phyloP scores from a whole-genome alignment of 2,329 filamentous ascomycete species.

The Mycosphaerella sp. region DNA sequence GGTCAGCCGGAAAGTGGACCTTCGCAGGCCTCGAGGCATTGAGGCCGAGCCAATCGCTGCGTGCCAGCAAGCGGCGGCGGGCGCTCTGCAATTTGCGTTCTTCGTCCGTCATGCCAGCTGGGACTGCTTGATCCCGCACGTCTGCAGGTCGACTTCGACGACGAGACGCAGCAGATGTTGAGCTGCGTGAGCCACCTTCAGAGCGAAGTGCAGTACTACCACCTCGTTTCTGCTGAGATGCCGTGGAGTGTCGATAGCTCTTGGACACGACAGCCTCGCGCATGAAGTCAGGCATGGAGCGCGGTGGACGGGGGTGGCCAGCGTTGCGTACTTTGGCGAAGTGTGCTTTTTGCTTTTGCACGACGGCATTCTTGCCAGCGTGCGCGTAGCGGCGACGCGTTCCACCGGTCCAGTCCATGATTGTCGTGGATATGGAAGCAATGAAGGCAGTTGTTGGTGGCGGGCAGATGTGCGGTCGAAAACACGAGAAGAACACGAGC shows the following conservation, averaged over 20 bases:
- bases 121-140: neutral
- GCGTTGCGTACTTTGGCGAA: conserved; percentile 39
- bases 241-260: neutral
- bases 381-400: conserved; percentile 29
- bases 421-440: neutral
- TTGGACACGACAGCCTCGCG: conserved; percentile 10
- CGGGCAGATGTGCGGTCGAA: too few species aligned
- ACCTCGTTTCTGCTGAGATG: neutral
- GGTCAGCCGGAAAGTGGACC: conserved; percentile 21
- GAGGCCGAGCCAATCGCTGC: conserved; percentile 32
- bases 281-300: conserved; percentile 12
- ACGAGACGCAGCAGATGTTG: neutral
- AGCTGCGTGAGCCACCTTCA: neutral
- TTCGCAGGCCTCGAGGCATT: conserved; percentile 24
- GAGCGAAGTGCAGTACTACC: neutral
- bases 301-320: conserved; percentile 10
- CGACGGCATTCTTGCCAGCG: conserved; percentile 33
- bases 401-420: conserved; percentile 49
- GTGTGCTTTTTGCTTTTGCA: conserved; percentile 42
- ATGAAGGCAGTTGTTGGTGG: neutral
- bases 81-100: neutral
- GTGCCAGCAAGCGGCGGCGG: conserved; percentile 26
- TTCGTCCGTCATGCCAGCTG: neutral
- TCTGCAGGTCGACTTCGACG: neutral
- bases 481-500: too few species aligned